Conservation (phyloP, 352 stramenopile species). For the Bremia lactucae region DNA sequence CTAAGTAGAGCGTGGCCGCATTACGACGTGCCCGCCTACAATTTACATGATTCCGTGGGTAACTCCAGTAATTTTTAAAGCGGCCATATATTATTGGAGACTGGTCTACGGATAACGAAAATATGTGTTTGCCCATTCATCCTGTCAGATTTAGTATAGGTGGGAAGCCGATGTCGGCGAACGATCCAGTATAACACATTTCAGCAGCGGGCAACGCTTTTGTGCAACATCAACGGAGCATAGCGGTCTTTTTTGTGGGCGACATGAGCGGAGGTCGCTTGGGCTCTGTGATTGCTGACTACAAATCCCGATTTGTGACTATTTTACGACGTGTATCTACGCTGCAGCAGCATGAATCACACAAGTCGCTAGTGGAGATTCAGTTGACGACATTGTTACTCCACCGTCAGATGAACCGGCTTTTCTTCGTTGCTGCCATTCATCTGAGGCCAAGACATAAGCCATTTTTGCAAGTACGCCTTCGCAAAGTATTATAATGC, state of each 20-base stretch:
- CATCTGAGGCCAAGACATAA: no score
- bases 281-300: constrained; percentile 36
- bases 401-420: no score
- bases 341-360: constrained; percentile 28
- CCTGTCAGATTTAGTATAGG: constrained; percentile 12
- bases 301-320: constrained; percentile 29
- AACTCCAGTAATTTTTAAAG: constrained; percentile 2
- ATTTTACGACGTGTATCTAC: constrained; percentile 25
- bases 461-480: no score
- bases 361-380: constrained; percentile 53
- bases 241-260: constrained; percentile 40
- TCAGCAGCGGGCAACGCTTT: constrained; percentile 43
- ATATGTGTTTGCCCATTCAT: constrained; percentile 3
- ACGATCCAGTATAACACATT: constrained; percentile 19
- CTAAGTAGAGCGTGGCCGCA: no score
- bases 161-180: neutral
- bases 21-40: no score
- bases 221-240: constrained; percentile 37
- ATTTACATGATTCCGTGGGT: neutral
- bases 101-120: constrained; percentile 24
- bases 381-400: no score
- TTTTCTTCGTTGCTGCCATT: no score
- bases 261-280: constrained; percentile 49
- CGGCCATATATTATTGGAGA: constrained; percentile 35
- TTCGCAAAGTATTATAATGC: no score